Base-by-base conservation (phyloP, 139 green algal species). In the Chlorella sp. region DNA sequence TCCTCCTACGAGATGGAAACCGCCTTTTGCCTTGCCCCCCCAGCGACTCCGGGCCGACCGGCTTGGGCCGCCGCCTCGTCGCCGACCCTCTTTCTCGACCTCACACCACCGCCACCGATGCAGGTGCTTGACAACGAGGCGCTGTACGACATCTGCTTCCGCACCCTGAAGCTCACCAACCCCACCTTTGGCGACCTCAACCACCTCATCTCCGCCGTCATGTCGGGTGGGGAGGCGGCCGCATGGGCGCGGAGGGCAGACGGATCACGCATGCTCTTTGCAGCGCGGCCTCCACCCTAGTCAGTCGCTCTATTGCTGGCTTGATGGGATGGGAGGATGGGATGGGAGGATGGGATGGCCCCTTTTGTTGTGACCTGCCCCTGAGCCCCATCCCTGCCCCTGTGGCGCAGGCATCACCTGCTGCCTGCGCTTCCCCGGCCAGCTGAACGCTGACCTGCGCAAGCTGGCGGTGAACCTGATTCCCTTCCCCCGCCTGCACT, bases 71-170 rank as follows among this genome's bases (percentile, higher is more conserved):
- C n/a, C n/a, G n/a, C n/a, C n/a, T n/a, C n/a, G n/a, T n/a, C n/a
- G n/a, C n/a, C n/a, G n/a, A n/a, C n/a, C n/a, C n/a, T n/a, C n/a
- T n/a, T n/a, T n/a, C n/a, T n/a, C n/a, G n/a, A n/a, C n/a, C n/a
- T n/a, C n/a, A n/a, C n/a, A n/a, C n/a, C n/a, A n/a, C n/a, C n/a
- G n/a, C n/a, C n/a, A n/a, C n/a, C n/a, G n/a, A n/a, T n/a, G n/a
- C n/a, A n/a, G n/a, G 90, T 99, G 36, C 88, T 99, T 1, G 93
- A 97, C 66, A 98, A 98, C 77, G 93, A 98, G 86, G 95, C 95
- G 12, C 92, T 99, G 77, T 98, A 98, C 80, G 95, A 98, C 88
- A 99, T 99, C 80, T 98, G 95, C 94, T 98, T 98, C 94, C 89
- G 94, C 72, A 99, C 95, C 68, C 87, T 99, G 45, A 99, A 99